Evolutionary conservation across 1,284 basidiomycete species (phyloP).

Genomic region (Volvariella surrecta): DNA sequence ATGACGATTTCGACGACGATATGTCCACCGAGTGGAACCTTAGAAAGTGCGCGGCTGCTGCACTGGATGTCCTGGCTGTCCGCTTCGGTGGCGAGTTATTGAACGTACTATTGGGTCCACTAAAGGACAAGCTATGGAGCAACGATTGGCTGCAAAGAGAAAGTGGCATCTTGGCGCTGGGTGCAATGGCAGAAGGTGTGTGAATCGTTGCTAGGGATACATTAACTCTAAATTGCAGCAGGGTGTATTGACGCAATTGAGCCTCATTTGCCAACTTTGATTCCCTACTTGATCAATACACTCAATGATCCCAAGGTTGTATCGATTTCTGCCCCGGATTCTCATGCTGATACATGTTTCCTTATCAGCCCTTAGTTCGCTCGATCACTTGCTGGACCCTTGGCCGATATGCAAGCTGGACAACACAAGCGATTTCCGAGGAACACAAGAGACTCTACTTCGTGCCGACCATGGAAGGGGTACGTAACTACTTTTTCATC

Average conservation of each 20-base stretch:
- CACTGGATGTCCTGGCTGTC: conserved; percentile 94
- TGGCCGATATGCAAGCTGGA: conserved; percentile 98
- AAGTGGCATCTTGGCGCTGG: conserved; percentile 92
- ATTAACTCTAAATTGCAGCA: conserved; percentile 21
- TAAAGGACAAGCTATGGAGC: conserved; percentile 94
- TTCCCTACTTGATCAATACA: conserved; percentile 89
- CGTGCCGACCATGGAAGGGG: conserved; percentile 96
- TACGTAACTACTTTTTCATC: conserved; percentile 35
- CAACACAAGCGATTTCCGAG: conserved; percentile 70
- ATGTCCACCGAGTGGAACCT: conserved; percentile 99
- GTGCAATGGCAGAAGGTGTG: conserved; percentile 95
- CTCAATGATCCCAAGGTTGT: conserved; percentile 86
- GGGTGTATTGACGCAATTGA: conserved; percentile 96
- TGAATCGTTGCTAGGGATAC: conserved; percentile 6
- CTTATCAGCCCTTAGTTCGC: conserved; percentile 79
- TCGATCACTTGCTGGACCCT: conserved; percentile 99
- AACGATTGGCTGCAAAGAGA: conserved; percentile 93
- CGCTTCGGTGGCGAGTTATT: conserved; percentile 84
- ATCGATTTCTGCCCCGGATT: conserved; percentile 1
- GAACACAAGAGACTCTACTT: conserved; percentile 90
- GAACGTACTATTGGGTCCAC: conserved; percentile 79
- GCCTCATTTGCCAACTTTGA: conserved; percentile 86
- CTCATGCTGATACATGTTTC: conserved; percentile 6
- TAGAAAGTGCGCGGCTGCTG: conserved; percentile 96
- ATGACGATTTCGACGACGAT: conserved; percentile 91